These are phyloP conservation scores for Calendula officinalis DNA, from an alignment of 129 eudicot genomes.

Conservation along the genomic window DNA sequence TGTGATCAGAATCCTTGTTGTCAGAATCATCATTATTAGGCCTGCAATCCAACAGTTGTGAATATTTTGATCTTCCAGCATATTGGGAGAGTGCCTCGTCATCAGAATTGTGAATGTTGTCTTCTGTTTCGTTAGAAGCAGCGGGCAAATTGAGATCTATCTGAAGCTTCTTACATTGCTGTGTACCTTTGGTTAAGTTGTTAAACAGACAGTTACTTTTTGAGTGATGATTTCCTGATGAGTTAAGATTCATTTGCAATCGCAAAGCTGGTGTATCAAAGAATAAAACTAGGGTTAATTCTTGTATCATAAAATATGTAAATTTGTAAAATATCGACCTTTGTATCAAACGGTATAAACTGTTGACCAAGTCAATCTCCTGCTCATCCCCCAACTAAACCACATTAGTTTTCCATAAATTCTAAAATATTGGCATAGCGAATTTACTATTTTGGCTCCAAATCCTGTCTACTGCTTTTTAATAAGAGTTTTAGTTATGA, in stretches of 20 bases:
- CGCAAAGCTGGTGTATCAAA: constrained; percentile 16
- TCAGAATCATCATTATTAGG: constrained; percentile 27
- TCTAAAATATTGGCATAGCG: not conserved
- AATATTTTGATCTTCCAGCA: constrained; percentile 33
- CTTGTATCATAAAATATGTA: constrained; percentile 1
- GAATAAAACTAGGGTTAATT: constrained; percentile 1
- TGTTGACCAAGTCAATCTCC: too few species aligned
- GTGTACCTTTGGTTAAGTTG: constrained; percentile 27
- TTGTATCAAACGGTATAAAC: too few species aligned
- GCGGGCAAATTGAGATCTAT: constrained; percentile 43
- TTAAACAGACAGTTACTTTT: constrained; percentile 28
- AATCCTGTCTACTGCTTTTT: not conserved
- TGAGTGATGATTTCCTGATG: constrained; percentile 30
- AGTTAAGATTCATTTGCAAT: constrained; percentile 36
- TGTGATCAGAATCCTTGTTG: constrained; percentile 26
- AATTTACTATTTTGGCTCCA: not conserved
- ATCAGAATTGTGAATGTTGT: constrained; percentile 23
- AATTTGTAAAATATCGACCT: too few species aligned
- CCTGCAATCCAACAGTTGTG: constrained; percentile 18
- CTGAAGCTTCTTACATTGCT: constrained; percentile 26
- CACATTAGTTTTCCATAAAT: not conserved
- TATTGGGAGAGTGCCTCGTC: constrained; percentile 36
- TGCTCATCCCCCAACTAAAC: not conserved
- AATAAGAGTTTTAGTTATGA: not conserved
- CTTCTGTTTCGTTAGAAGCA: constrained; percentile 35